Evolutionary conservation across 805 yeast species (phyloP).

Genomic region (Wickerhamomyces pijperi): DNA sequence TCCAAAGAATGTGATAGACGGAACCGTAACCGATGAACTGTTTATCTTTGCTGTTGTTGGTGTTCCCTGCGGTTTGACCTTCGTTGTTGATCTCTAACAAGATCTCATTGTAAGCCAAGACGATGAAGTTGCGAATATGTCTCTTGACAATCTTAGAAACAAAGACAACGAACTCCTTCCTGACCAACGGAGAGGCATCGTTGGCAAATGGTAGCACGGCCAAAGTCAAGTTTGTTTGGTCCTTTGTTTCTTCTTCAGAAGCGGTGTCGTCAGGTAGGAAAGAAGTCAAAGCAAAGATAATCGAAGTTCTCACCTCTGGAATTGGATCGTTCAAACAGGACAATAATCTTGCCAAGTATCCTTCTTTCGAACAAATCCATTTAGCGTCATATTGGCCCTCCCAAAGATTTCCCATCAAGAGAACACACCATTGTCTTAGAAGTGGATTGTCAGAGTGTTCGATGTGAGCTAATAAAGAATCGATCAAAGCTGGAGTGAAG

Average conservation of each 20-base stretch:
- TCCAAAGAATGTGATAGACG: constrained; percentile 79
- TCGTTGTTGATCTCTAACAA: constrained; percentile 52
- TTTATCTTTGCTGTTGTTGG: constrained; percentile 19
- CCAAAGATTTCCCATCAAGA: constrained; percentile 72
- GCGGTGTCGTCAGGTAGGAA: constrained; percentile 41
- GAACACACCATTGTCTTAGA: constrained; percentile 84
- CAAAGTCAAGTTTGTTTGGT: constrained; percentile 61
- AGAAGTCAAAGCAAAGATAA: constrained; percentile 60
- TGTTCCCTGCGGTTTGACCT: constrained; percentile 31
- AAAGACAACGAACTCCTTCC: constrained; percentile 74
- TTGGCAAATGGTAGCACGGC: constrained; percentile 57
- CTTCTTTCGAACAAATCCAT: constrained; percentile 55
- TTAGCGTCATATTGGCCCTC: constrained; percentile 63
- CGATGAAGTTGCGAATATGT: constrained; percentile 65
- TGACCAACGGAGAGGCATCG: constrained; percentile 83
- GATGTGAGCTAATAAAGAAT: constrained; percentile 54
- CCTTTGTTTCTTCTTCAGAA: constrained; percentile 40
- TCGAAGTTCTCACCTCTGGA: constrained; percentile 88
- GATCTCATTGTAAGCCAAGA: constrained; percentile 76
- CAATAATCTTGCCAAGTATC: constrained; percentile 44
- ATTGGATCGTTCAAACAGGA: constrained; percentile 72
- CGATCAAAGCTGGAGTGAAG: constrained; percentile 60
- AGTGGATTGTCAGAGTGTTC: constrained; percentile 73
- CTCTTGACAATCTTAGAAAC: constrained; percentile 63
- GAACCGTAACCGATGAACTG: constrained; percentile 80